phyloP scores from a whole-genome alignment of 2,329 filamentous ascomycete species.

The Fusarium chlamydosporum region DNA sequence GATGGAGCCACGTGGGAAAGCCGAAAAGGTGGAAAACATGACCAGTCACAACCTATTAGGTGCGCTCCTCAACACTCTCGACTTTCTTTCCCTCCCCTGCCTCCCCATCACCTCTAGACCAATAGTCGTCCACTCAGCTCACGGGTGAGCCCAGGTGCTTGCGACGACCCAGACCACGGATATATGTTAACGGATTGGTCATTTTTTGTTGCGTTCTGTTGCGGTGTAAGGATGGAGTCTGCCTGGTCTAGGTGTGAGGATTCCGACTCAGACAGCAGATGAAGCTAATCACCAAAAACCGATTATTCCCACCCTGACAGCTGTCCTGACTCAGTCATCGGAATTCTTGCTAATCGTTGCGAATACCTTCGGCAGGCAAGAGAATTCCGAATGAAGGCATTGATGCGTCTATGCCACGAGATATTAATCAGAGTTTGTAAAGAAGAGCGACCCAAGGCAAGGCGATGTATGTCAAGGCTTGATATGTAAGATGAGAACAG shows the following conservation, averaged over 20 bases:
- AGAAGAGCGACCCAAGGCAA: neutral
- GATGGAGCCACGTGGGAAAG: slow-evolving; percentile 50
- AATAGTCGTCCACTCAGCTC: neutral
- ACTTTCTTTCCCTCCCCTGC: neutral
- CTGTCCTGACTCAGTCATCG: slow-evolving; percentile 2
- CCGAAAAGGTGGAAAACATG: slow-evolving; percentile 42
- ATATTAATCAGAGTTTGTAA: neutral
- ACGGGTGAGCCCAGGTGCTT: slow-evolving; percentile 34
- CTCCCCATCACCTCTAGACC: neutral
- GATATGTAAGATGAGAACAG: neutral
- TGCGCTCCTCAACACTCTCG: slow-evolving; percentile 1
- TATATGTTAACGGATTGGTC: slow-evolving; percentile 9
- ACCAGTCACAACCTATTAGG: slow-evolving; percentile 40
- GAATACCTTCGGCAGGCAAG: neutral
- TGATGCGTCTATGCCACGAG: slow-evolving; percentile 2
- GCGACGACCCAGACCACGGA: neutral
- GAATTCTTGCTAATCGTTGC: neutral
- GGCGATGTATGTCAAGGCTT: neutral
- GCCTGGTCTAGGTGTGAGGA: neutral
- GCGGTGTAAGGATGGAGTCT: slow-evolving; percentile 36
- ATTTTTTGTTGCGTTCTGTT: slow-evolving; percentile 4
- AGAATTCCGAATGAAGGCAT: neutral
- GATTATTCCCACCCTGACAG: slow-evolving; percentile 45
- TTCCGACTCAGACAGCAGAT: slow-evolving; percentile 2
- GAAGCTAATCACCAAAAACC: slow-evolving; percentile 31